Conservation (phyloP, 106 monocot species). For the Apostasia ramifera region DNA sequence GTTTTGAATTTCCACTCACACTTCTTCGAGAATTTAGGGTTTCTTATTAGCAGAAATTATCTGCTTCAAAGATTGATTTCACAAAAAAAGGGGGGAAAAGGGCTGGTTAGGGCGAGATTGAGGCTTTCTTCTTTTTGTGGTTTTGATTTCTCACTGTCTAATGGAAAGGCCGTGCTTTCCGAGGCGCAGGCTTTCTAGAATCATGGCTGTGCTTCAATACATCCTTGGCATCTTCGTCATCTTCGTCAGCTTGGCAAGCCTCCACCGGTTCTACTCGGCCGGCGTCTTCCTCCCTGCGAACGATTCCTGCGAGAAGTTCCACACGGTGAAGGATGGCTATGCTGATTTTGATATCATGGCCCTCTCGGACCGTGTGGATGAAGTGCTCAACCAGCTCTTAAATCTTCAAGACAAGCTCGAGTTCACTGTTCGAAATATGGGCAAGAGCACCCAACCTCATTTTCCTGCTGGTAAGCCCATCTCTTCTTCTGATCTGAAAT, state of each 20-base stretch:
- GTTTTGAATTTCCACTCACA: neutral
- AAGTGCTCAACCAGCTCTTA: constrained; percentile 39
- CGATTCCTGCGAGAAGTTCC: neutral
- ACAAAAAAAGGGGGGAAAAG: too few species aligned
- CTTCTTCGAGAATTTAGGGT: neutral
- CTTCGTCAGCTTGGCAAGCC: constrained; percentile 40
- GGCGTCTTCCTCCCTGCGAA: constrained; percentile 7
- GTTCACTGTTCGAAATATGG: constrained; percentile 28
- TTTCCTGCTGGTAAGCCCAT: constrained; percentile 18
- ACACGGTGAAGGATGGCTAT: constrained; percentile 22
- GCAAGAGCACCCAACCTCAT: constrained; percentile 15
- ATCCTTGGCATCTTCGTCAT: constrained; percentile 45
- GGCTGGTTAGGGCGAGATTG: too few species aligned
- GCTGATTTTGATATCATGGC: constrained; percentile 53
- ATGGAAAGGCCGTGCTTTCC: constrained; percentile 30
- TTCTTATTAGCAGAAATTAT: neutral
- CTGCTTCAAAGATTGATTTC: too few species aligned
- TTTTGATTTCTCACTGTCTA: neutral
- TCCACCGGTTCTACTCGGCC: constrained; percentile 52
- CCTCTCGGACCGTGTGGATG: constrained; percentile 60
- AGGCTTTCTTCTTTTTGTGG: neutral
- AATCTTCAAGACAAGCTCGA: constrained; percentile 74
- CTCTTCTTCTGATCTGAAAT: constrained; percentile 35
- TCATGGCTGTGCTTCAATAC: constrained; percentile 38
- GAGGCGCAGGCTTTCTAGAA: constrained; percentile 26